Evolutionary conservation across 768 basidiomycete species (phyloP).

Genomic region (Xerocomellus amylosporus): DNA sequence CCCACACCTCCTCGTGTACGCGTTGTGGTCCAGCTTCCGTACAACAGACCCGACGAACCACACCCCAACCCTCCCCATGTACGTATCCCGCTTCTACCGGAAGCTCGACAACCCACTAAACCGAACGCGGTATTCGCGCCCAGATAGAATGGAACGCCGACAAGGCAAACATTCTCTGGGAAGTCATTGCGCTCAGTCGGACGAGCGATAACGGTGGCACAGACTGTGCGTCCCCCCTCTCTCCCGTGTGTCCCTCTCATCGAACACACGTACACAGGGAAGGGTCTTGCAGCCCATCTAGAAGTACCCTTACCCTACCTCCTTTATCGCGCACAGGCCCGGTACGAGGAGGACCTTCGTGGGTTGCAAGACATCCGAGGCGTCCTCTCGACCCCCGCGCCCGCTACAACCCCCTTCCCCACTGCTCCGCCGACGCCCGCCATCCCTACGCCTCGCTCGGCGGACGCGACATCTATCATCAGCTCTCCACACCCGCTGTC

Average conservation of each 20-base stretch:
- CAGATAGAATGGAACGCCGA: constrained; percentile 85
- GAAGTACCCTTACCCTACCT: constrained; percentile 82
- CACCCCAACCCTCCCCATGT: constrained; percentile 67
- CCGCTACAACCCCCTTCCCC: constrained; percentile 28
- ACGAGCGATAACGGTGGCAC: constrained; percentile 69
- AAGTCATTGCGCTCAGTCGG: constrained; percentile 77
- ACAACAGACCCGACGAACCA: constrained; percentile 71
- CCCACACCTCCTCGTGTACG: constrained; percentile 44
- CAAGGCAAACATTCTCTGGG: constrained; percentile 85
- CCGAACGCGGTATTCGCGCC: constrained; percentile 8
- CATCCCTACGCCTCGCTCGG: constrained; percentile 10
- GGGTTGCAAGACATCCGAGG: constrained; percentile 72
- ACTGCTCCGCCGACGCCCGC: constrained; percentile 13
- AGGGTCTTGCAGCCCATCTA: constrained; percentile 74
- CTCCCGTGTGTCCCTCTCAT: not conserved
- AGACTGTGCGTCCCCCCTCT: constrained; percentile 59
- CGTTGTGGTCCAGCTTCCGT: constrained; percentile 77
- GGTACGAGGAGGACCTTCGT: constrained; percentile 83
- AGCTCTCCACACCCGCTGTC: constrained; percentile 19
- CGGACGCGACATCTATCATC: constrained; percentile 14
- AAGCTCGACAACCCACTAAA: constrained; percentile 2
- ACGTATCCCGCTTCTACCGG: constrained; percentile 28
- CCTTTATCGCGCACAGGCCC: constrained; percentile 76
- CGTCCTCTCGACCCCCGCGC: constrained; percentile 47
- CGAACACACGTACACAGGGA: constrained; percentile 51